Evolutionary conservation across 1,284 basidiomycete species (phyloP).

Genomic region (Porogramme epimiltina): DNA sequence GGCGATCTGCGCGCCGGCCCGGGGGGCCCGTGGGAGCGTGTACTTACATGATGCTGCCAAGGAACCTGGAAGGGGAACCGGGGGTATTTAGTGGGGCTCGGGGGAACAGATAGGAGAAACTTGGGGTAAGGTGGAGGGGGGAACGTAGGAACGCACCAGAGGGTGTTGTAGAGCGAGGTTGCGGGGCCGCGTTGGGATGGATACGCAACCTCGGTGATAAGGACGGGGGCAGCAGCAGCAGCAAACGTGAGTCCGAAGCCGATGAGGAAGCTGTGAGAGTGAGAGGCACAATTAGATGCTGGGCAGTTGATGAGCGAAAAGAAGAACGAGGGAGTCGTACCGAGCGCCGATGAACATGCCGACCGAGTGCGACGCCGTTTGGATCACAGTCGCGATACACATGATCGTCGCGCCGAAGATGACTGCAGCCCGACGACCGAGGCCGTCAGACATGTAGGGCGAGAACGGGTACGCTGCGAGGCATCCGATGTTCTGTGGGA

Average conservation of each 20-base stretch:
- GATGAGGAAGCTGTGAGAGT: constrained; percentile 43
- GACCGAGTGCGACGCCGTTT: constrained; percentile 72
- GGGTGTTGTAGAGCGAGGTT: constrained; percentile 56
- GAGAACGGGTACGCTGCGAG: constrained; percentile 68
- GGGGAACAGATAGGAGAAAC: background rate
- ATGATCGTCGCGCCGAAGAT: constrained; percentile 65
- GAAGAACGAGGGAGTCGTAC: constrained; percentile 31
- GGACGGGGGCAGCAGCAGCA: constrained; percentile 50
- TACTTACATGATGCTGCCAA: constrained; percentile 46
- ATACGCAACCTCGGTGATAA: constrained; percentile 58
- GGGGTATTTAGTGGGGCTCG: background rate
- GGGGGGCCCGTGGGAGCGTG: background rate
- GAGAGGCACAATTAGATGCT: background rate
- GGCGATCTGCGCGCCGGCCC: background rate
- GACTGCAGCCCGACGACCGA: constrained; percentile 64
- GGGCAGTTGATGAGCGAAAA: constrained; percentile 1
- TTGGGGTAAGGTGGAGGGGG: background rate
- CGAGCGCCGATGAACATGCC: constrained; percentile 84
- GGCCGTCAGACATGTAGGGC: constrained; percentile 66
- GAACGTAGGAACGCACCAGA: constrained; percentile 42
- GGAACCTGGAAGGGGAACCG: constrained; percentile 26
- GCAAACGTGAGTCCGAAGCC: constrained; percentile 59
- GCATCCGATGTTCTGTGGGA: constrained; percentile 58
- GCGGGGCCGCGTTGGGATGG: constrained; percentile 53
- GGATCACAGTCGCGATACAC: constrained; percentile 65